Evolutionary conservation across 768 basidiomycete genomes (phyloP).

Genomic region (Macrocybe gigantea): DNA sequence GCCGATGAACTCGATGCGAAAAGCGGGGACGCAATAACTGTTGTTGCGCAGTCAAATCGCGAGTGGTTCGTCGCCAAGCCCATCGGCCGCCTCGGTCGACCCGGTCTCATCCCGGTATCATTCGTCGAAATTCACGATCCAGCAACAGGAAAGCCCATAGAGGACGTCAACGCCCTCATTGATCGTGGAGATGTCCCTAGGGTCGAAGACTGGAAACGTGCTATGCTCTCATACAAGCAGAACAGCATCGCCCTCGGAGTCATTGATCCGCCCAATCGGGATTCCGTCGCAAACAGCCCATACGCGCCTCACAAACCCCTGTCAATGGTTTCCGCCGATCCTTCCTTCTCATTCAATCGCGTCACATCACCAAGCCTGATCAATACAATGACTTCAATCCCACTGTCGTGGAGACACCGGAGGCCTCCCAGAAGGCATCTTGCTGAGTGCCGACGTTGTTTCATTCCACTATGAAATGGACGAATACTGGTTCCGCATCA

Average conservation of each 20-base stretch:
- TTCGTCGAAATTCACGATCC: conserved; percentile 98
- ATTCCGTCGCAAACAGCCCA: conserved; percentile 39
- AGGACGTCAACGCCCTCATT: conserved; percentile 73
- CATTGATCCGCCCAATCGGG: conserved; percentile 53
- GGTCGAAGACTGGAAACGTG: conserved; percentile 99
- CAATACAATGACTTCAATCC: conserved; percentile 16
- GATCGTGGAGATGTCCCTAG: conserved; percentile 85
- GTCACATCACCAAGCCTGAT: conserved; percentile 20
- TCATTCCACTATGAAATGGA: conserved; percentile 98
- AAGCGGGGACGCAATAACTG: conserved; percentile 88
- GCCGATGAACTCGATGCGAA: conserved; percentile 95
- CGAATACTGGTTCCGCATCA: conserved; percentile 95
- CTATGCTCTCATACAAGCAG: conserved; percentile 93
- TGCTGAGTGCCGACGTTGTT: conserved; percentile 83
- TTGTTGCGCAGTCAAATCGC: conserved; percentile 98
- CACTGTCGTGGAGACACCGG: conserved; percentile 34
- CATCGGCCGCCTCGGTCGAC: conserved; percentile 90
- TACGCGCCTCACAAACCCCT: conserved; percentile 20
- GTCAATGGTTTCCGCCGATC: conserved; percentile 10
- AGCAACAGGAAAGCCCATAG: conserved; percentile 70
- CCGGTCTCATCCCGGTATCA: conserved; percentile 93
- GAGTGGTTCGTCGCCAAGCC: conserved; percentile 99
- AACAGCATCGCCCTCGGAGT: conserved; percentile 93
- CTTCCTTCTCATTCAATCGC: conserved; percentile 17
- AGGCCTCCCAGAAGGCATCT: conserved; percentile 73